Conservation (phyloP, 345 rosid genomes). For the Mallotus nudiflorus region DNA sequence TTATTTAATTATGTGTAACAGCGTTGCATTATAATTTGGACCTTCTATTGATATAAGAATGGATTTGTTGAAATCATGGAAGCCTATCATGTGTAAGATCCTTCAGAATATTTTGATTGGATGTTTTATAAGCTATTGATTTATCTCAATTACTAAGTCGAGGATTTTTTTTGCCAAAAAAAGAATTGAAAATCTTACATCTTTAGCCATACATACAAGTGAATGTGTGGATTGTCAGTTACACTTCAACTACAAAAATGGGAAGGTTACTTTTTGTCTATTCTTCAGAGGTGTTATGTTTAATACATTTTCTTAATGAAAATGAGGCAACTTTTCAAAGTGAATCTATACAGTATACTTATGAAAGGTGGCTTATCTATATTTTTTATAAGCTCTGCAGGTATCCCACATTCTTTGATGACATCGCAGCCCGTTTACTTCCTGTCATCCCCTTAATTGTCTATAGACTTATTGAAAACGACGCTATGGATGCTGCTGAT, state of each 20-base stretch:
- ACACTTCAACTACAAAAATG: neutral
- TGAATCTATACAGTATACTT: neutral
- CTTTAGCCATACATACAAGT: neutral
- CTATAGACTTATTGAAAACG: conserved; percentile 92
- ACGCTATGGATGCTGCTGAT: conserved; percentile 77
- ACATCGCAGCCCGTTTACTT: conserved; percentile 83
- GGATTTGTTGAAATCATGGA: neutral
- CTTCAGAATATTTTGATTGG: neutral
- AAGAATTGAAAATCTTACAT: neutral
- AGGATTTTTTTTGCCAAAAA: neutral
- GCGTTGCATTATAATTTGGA: no score
- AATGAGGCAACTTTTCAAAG: neutral
- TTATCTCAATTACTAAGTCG: neutral
- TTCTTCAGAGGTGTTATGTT: neutral
- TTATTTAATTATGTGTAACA: no score
- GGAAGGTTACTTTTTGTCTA: neutral
- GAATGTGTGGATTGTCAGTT: neutral
- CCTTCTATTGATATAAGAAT: no score
- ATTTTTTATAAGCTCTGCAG: conserved; percentile 41
- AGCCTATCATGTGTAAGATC: neutral
- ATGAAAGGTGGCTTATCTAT: conserved; percentile 11
- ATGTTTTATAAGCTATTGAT: neutral
- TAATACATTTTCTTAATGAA: neutral
- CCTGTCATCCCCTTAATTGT: conserved; percentile 91
- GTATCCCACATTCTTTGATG: conserved; percentile 96